A percentile compares a stretch with the other conserved stretches of the same genome.
Evolutionary conservation across 352 stramenopile genomes (phyloP).

Genomic region (Pythium guiyangense): DNA sequence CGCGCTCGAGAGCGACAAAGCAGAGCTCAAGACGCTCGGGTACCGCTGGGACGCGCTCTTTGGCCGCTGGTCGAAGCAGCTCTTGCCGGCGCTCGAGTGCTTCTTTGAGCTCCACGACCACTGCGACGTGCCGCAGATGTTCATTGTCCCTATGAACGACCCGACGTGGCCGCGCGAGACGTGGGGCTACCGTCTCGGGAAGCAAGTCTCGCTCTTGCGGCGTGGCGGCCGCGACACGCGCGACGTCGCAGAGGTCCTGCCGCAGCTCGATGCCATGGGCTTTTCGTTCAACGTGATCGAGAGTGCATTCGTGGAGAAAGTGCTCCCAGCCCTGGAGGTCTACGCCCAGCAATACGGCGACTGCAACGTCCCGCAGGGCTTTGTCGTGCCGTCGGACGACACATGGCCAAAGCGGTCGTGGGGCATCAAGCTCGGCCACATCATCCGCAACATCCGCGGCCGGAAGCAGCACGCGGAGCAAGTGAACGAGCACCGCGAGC

Average conservation of each 20-base stretch:
- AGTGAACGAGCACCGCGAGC: slow-evolving; percentile 66
- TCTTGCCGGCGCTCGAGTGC: slow-evolving; percentile 55
- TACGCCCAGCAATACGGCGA: slow-evolving; percentile 87
- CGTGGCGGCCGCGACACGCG: slow-evolving; percentile 35
- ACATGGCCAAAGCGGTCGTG: slow-evolving; percentile 78
- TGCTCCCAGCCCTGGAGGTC: slow-evolving; percentile 66
- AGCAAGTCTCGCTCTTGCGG: slow-evolving; percentile 61
- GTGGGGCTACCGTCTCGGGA: slow-evolving; percentile 86
- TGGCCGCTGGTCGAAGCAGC: slow-evolving; percentile 44
- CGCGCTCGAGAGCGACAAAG: slow-evolving; percentile 33
- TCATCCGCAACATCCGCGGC: slow-evolving; percentile 87
- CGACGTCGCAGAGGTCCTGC: slow-evolving; percentile 44
- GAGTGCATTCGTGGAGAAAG: slow-evolving; percentile 50
- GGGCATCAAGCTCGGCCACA: slow-evolving; percentile 86
- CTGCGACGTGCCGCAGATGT: slow-evolving; percentile 84
- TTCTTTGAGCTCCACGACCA: slow-evolving; percentile 87
- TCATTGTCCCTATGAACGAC: slow-evolving; percentile 77
- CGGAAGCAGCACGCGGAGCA: slow-evolving; percentile 87
- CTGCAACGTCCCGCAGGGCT: slow-evolving; percentile 87
- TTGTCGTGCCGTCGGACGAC: slow-evolving; percentile 73
- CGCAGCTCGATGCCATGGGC: slow-evolving; percentile 51
- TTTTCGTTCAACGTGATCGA: slow-evolving; percentile 69
- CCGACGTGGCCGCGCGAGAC: slow-evolving; percentile 71
- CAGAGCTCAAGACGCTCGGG: slow-evolving; percentile 37
- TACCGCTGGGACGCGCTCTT: slow-evolving; percentile 61